Base-by-base conservation (phyloP, 495 filamentous ascomycete species). In the Talaromyces ruber region DNA sequence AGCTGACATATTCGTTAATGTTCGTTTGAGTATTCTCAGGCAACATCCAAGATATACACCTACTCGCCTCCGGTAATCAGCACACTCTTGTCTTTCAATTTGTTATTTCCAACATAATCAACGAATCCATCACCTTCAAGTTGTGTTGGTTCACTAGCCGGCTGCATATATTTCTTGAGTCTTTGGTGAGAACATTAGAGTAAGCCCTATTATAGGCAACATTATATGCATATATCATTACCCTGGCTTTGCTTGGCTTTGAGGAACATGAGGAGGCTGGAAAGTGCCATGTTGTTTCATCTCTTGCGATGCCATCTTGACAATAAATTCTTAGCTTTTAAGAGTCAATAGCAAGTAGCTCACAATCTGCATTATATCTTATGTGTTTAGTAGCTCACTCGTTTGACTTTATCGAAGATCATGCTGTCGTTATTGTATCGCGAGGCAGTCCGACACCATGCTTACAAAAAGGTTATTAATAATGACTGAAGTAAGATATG, bases 51-150 rank as follows among this genome's bases (percentile, higher is more conserved):
- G 16, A 30, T 14, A 29, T 30, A 16, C 11, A 61, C 76, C 55
- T 68, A 81, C 73, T 84, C 84, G 54, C 83, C 82, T 25, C 80
- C 83, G 0, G 82, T 85, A 59, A 85, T 85, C 16, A 86, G 57
- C 1, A 74, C 81, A 52, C 77, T 81, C 64, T 76, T 78, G 18
- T 74, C 80, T 30, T 72, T 73, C 30, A 86, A 68, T 61, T 83
- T 84, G 1, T 75, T 77, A 11, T 74, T 71, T 2, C 78, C 76
- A 7, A 66, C 62, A 67, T 82, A 82, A 59, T 82, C 77, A 25
- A 71, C 59, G 59, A 79, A 73, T n/a, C 64, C 65, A 24, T 64
- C 59, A 5, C 18, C 2, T 30, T 61, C 59, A 14, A 77, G 64
- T 43, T 67, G 68, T 22, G 70, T 74, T n/a, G 66, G 57, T 58